Evolutionary conservation across 1,284 basidiomycete genomes (phyloP).

Genomic region (Hymenochaete sp.): DNA sequence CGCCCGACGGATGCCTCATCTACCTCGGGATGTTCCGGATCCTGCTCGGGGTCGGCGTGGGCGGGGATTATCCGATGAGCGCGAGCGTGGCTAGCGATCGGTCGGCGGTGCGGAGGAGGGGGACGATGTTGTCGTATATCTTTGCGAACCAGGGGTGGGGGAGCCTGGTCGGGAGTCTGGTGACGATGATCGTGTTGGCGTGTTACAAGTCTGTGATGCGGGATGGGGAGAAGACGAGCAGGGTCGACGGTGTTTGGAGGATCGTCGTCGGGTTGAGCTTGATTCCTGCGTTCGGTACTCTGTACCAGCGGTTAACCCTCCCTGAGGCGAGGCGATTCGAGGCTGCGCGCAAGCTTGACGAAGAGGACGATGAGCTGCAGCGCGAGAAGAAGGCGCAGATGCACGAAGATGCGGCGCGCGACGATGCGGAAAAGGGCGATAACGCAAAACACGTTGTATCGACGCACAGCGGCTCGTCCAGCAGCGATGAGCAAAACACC

Average conservation of each 20-base stretch:
- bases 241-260: slow-evolving; percentile 58
- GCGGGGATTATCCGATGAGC: slow-evolving; percentile 79
- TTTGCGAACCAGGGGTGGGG: slow-evolving; percentile 73
- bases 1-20: slow-evolving; percentile 42
- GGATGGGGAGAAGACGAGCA: slow-evolving; percentile 41
- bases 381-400: slow-evolving; percentile 29
- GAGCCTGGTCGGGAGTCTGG: slow-evolving; percentile 55
- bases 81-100: slow-evolving; percentile 66
- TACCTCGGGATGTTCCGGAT: slow-evolving; percentile 62
- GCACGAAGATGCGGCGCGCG: slow-evolving; percentile 27
- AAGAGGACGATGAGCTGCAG: slow-evolving; percentile 27
- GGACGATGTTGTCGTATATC: slow-evolving; percentile 66
- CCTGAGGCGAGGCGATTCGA: slow-evolving; percentile 58
- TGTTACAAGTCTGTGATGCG: slow-evolving; percentile 63
- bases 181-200: slow-evolving; percentile 60
- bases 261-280: slow-evolving; percentile 44
- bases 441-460: too few relatives aligned
- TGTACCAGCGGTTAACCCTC: slow-evolving; percentile 69
- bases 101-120: slow-evolving; percentile 59
- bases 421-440: slow-evolving; percentile 16
- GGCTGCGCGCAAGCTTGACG: slow-evolving; percentile 31
- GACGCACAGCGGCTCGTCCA: too few relatives aligned
- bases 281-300: slow-evolving; percentile 48
- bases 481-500: slow-evolving; percentile 8
- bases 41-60: slow-evolving; percentile 67